A percentile compares a stretch with the other conserved stretches of the same genome.
Evolutionary conservation across 2,329 filamentous ascomycete genomes (phyloP).

Genomic region (Aspergillus tamarii): DNA sequence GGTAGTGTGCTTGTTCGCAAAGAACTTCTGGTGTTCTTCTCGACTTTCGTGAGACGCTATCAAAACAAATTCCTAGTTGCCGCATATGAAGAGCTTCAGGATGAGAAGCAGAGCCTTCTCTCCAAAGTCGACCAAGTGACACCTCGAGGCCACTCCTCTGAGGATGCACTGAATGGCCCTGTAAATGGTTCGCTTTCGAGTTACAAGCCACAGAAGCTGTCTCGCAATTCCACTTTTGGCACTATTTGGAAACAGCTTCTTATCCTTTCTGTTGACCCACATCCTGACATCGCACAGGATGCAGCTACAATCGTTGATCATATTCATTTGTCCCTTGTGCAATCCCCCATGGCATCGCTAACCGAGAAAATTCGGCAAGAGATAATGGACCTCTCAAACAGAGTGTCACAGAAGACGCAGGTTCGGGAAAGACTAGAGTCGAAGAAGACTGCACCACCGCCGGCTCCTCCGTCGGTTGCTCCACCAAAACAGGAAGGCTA

Average conservation of each 20-base stretch:
- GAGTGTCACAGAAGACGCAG: slow-evolving; percentile 44
- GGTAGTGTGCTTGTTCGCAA: slow-evolving; percentile 93
- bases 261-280: slow-evolving; percentile 89
- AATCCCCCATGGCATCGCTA: slow-evolving; percentile 72
- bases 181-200: slow-evolving; percentile 24
- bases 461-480: slow-evolving; percentile 52
- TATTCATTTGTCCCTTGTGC: slow-evolving; percentile 75
- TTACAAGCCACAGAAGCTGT: slow-evolving; percentile 45
- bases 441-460: slow-evolving; percentile 43
- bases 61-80: slow-evolving; percentile 90
- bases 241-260: slow-evolving; percentile 93
- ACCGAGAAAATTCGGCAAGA: slow-evolving; percentile 76
- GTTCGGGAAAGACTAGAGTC: slow-evolving; percentile 35
- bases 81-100: slow-evolving; percentile 85
- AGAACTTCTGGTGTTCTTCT: slow-evolving; percentile 91
- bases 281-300: slow-evolving; percentile 87
- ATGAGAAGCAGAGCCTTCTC: slow-evolving; percentile 73
- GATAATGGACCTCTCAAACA: slow-evolving; percentile 41
- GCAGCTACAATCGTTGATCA: slow-evolving; percentile 85
- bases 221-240: slow-evolving; percentile 87
- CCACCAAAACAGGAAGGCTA: slow-evolving; percentile 63
- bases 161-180: slow-evolving; percentile 26
- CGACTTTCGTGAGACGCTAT: slow-evolving; percentile 85
- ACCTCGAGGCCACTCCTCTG: slow-evolving; percentile 23
- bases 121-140: slow-evolving; percentile 51